A percentile compares a stretch with the other conserved stretches of the same genome.
These are phyloP conservation scores for Candida gorgasii DNA, from an alignment of 805 yeast genomes.

Conservation along the genomic window DNA sequence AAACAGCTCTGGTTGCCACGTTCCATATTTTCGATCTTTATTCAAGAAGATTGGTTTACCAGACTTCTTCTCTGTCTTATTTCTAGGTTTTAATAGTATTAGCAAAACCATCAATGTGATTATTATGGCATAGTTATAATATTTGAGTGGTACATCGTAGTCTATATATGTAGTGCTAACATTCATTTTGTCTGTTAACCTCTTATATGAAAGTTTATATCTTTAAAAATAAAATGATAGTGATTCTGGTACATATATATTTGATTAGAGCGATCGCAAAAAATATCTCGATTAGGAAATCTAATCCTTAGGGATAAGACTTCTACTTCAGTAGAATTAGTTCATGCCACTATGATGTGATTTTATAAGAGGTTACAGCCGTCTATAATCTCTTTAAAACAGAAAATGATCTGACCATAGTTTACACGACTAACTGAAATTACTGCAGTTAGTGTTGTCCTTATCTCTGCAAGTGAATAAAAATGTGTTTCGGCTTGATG, in stretches of 20 bases:
- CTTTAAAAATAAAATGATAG: not conserved
- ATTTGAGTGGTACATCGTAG: conserved; percentile 1
- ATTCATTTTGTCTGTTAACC: not conserved
- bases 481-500: no score
- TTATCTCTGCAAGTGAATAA: no score
- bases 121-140: conserved; percentile 5
- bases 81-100: not conserved
- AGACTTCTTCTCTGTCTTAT: not conserved
- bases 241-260: conserved; percentile 1
- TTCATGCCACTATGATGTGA: not conserved
- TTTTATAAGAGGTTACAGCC: no score
- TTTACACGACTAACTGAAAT: no score
- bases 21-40: conserved; percentile 43
- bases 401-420: no score
- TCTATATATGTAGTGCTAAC: not conserved
- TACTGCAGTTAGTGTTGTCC: no score
- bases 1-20: conserved; percentile 56
- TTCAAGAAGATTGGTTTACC: conserved; percentile 3
- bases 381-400: no score
- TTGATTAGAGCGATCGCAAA: conserved; percentile 4
- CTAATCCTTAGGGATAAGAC: not conserved
- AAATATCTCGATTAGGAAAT: conserved; percentile 1
- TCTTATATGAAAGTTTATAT: not conserved
- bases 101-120: not conserved
- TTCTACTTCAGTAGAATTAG: not conserved